Evolutionary conservation across 2,329 filamentous ascomycete species (phyloP).

Genomic region (Parastagonospora nodorum): DNA sequence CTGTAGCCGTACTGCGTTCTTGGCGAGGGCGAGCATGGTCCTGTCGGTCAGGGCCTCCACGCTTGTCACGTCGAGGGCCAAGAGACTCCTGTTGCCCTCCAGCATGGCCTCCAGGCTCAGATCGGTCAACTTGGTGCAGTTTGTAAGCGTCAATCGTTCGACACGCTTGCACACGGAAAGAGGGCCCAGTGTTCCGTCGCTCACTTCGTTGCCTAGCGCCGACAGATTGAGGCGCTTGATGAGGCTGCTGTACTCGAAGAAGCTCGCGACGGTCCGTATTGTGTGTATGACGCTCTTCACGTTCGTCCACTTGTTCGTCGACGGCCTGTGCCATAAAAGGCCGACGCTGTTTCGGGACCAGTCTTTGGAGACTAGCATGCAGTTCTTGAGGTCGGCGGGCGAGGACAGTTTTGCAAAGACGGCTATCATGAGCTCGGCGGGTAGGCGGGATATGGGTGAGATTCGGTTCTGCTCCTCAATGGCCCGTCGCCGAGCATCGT

Average conservation of each 20-base stretch:
- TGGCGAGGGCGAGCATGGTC: slow-evolving; percentile 77
- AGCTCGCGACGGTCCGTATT: slow-evolving; percentile 72
- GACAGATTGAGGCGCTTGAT: slow-evolving; percentile 92
- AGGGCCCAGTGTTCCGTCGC: slow-evolving; percentile 85
- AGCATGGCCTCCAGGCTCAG: slow-evolving; percentile 80
- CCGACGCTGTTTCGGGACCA: slow-evolving; percentile 95
- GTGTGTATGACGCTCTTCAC: slow-evolving; percentile 81
- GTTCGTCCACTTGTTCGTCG: slow-evolving; percentile 85
- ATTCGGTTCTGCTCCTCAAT: slow-evolving; percentile 69
- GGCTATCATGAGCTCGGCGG: slow-evolving; percentile 91
- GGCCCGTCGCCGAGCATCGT: slow-evolving; percentile 63
- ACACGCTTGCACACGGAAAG: slow-evolving; percentile 86
- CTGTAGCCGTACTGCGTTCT: slow-evolving; percentile 83
- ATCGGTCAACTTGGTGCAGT: slow-evolving; percentile 85
- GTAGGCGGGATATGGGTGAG: slow-evolving; percentile 82
- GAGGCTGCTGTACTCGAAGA: slow-evolving; percentile 87
- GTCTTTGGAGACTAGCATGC: slow-evolving; percentile 90
- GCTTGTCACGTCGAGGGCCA: slow-evolving; percentile 89
- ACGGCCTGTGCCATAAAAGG: slow-evolving; percentile 90
- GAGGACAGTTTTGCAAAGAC: slow-evolving; percentile 84
- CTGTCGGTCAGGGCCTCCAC: slow-evolving; percentile 79
- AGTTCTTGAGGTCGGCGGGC: slow-evolving; percentile 78
- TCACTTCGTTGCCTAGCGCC: slow-evolving; percentile 74
- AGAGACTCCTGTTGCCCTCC: slow-evolving; percentile 75
- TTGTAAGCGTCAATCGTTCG: slow-evolving; percentile 90